Base-by-base conservation (phyloP, 2,329 filamentous ascomycete genomes). In the Aureobasidium sp. region DNA sequence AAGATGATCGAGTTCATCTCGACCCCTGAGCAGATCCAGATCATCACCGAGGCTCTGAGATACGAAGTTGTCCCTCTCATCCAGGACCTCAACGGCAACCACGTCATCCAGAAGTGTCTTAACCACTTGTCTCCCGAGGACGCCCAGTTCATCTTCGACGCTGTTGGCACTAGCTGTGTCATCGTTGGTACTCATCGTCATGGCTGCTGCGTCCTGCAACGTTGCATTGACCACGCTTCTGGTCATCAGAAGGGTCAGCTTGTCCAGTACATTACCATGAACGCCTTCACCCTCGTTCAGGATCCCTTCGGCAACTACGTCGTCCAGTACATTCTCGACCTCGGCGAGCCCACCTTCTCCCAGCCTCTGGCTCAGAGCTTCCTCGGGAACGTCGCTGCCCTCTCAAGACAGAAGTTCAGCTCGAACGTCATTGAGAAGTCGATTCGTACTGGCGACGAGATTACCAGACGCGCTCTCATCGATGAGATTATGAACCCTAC, bases 1-100 rank as follows among this genome's bases (percentile, higher is more conserved):
- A 99, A 97, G 83, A 99, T 99, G 94, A 99, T 99, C 67, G 94
- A 99, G 76, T 95, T 90, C 73, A 90, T 99, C 70, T 89, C 87
- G 58, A 95, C 90, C 30, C 82, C 86, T 3, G 86, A 89, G 70
- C 94, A 99, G 74, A 89, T 93, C 55, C 82, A 89, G 68, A 88
- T 90, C 67, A 94, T 99, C 73, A 96, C 96, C 67, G 81, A 88
- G 60, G 90, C 94, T 16, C 83, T 99, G 55, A 84, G 87, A 65
- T 83, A 86, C 72, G 86, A 90, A 63, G 94, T 99, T 52, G 94
- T 99, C 25, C 88, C 94, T 68, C 83, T 99, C 60, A 97, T 99
- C 65, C 91, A 99, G 74, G 94, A 99, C 69, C 81, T 99, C 59
- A 99, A 99, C 71, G 94, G 94, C 74, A 99, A 99, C 70, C 94